Conservation (phyloP, 495 filamentous ascomycete species). For the Penicillium argentinense region DNA sequence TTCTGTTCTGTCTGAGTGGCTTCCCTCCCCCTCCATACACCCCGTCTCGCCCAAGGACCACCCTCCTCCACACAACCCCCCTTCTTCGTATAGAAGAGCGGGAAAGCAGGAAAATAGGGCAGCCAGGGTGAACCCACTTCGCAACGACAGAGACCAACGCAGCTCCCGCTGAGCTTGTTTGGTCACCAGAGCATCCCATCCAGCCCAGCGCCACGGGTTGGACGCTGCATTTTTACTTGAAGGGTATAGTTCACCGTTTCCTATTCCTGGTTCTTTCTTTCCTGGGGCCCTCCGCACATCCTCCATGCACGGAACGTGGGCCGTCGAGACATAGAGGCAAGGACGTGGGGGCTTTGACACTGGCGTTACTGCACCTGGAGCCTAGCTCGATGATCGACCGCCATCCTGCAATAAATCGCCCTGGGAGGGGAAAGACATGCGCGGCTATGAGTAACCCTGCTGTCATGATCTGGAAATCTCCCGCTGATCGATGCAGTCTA, state of each 20-base stretch:
- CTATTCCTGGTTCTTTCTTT: conserved; percentile 24
- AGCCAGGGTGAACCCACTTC: neutral
- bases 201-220: no score
- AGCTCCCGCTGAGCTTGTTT: neutral
- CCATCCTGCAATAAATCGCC: conserved; percentile 47
- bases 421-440: conserved; percentile 38
- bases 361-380: conserved; percentile 28
- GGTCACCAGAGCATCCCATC: no score
- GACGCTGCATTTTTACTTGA: neutral
- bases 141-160: no score
- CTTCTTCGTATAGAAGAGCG: neutral
- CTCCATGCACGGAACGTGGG: conserved; percentile 17
- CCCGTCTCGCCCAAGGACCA: no score
- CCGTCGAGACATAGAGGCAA: conserved; percentile 18
- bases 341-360: conserved; percentile 21
- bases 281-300: neutral
- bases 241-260: conserved; percentile 35
- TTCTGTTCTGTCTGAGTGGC: no score
- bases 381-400: conserved; percentile 46
- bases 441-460: conserved; percentile 46
- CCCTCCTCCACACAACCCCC: no score
- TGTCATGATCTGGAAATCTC: conserved; percentile 45
- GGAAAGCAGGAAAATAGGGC: neutral
- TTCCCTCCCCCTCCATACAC: no score
- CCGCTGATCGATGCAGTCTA: conserved; percentile 44